Percentiles rank a stretch among this genome's conserved stretches.
Conservation (phyloP, 768 basidiomycete genomes). For the Pilatotrama ljubarskyi region DNA sequence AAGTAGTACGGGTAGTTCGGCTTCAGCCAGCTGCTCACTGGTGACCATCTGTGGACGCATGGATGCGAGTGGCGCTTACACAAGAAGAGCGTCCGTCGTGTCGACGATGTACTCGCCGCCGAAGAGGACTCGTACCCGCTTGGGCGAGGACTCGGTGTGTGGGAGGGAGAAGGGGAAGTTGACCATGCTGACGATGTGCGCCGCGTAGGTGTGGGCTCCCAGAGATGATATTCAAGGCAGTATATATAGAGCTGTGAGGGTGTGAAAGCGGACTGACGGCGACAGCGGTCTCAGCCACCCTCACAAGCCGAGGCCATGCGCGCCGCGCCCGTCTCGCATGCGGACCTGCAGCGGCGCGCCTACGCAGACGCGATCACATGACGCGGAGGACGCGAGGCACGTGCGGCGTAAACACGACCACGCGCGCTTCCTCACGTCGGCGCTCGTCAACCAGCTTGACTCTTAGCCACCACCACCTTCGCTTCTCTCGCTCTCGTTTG, state of each 20-base stretch:
- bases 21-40: slow-evolving; percentile 50
- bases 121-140: slow-evolving; percentile 56
- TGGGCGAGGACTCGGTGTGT: slow-evolving; percentile 48
- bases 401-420: slow-evolving; percentile 13
- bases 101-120: slow-evolving; percentile 54
- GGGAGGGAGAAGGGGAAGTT: slow-evolving; percentile 40
- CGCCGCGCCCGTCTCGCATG: not conserved
- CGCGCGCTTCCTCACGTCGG: slow-evolving; percentile 3
- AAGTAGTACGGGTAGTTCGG: slow-evolving; percentile 55
- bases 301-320: not conserved
- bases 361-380: slow-evolving; percentile 21
- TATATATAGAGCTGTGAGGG: not conserved
- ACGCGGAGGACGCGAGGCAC: slow-evolving; percentile 5
- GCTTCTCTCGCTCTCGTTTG: not conserved
- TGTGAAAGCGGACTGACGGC: slow-evolving; percentile 5
- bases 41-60: not conserved
- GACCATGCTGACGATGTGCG: slow-evolving; percentile 15
- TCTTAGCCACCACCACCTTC: slow-evolving; percentile 3
- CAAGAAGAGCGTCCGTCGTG: slow-evolving; percentile 55
- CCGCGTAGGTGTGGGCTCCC: too few species aligned
- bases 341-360: slow-evolving; percentile 7
- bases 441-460: not conserved
- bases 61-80: slow-evolving; percentile 41
- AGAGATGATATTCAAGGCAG: too few species aligned
- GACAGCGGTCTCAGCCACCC: not conserved